Base-by-base conservation (phyloP, 1,139 yeast species). In the Blastobotrys petasosporus region DNA sequence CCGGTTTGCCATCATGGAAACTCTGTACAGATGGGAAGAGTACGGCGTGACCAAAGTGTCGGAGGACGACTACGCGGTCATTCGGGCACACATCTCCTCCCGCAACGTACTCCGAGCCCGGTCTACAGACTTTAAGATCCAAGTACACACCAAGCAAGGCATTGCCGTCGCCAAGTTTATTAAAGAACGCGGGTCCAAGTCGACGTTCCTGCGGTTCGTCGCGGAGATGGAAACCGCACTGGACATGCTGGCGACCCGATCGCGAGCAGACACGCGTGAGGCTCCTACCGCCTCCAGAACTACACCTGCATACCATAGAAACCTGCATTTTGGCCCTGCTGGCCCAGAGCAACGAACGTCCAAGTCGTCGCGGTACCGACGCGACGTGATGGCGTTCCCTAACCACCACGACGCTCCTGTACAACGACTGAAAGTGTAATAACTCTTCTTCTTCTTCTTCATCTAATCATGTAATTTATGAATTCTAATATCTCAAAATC, bases 11-110 rank as follows among this genome's bases (percentile, higher is more conserved):
- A 48, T 67, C 12, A 54, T 64, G 32, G 63, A 59, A 33, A 55
- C 64, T 12, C 55, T 67, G 36, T 53, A 54, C 33, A 65, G 58
- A 23, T 67, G 71, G 70, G 53, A 57, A 41, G 56, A 60, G 51
- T 65, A 63, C 39, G 71, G 71, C 5, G 59, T 67, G 34, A 54
- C 64, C 5, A 53, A 58, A 32, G 54, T 62, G 37, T 42, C 51
- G 12, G 62, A 59, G 41, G 57, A 61, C 37, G 44, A 55, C 7
- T 47, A 51, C n/a, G 52, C 56, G 12, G 55, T 58, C 10, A 61
- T 66, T 23, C 47, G 56, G 11, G 69, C 67, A n/a, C 52, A 57
- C 8, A 62, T 67, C 39, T 56, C 63, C 16, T 59, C 68, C 16
- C 54, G 59, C 31, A 67, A 67, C 45, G 64, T 63, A 15, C 56